Conservation (phyloP, 1,284 basidiomycete species). For the Termitomyces sp. region DNA sequence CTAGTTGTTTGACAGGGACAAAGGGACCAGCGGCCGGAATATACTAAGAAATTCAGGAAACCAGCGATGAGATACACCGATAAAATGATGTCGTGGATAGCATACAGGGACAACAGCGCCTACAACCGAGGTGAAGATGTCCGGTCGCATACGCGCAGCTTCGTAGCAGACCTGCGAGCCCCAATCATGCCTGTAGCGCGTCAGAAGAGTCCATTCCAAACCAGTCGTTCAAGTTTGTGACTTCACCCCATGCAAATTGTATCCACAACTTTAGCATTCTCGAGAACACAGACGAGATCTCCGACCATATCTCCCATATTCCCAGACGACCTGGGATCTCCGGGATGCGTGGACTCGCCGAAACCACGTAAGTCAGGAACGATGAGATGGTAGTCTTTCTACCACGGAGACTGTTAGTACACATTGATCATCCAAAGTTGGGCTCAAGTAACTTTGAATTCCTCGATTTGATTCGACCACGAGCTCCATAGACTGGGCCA, state of each 20-base stretch:
- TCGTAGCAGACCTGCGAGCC: slow-evolving; percentile 63
- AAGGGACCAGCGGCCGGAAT: slow-evolving; percentile 44
- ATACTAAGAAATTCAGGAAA: slow-evolving; percentile 37
- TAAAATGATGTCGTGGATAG: not conserved
- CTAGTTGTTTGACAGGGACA: slow-evolving; percentile 40
- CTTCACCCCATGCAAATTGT: slow-evolving; percentile 60
- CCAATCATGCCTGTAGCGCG: slow-evolving; percentile 59
- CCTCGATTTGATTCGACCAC: slow-evolving; percentile 64
- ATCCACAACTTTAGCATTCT: slow-evolving; percentile 41
- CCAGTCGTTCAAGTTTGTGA: not conserved
- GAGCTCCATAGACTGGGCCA: slow-evolving; percentile 72
- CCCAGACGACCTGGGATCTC: slow-evolving; percentile 53
- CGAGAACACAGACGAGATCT: slow-evolving; percentile 58
- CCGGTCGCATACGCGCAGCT: slow-evolving; percentile 58
- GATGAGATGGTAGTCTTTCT: slow-evolving; percentile 57
- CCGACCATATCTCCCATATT: slow-evolving; percentile 54
- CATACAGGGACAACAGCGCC: slow-evolving; percentile 56
- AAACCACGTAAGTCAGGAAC: slow-evolving; percentile 63
- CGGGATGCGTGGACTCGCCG: slow-evolving; percentile 59
- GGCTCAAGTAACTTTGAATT: slow-evolving; percentile 43
- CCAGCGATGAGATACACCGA: slow-evolving; percentile 4
- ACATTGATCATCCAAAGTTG: not conserved
- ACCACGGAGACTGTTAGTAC: not conserved
- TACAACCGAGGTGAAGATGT: slow-evolving; percentile 56
- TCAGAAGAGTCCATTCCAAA: not conserved